A percentile compares a stretch with the other conserved stretches of the same genome.
Evolutionary conservation across 352 stramenopile species (phyloP).

Genomic region (Globisporangium ultimum): DNA sequence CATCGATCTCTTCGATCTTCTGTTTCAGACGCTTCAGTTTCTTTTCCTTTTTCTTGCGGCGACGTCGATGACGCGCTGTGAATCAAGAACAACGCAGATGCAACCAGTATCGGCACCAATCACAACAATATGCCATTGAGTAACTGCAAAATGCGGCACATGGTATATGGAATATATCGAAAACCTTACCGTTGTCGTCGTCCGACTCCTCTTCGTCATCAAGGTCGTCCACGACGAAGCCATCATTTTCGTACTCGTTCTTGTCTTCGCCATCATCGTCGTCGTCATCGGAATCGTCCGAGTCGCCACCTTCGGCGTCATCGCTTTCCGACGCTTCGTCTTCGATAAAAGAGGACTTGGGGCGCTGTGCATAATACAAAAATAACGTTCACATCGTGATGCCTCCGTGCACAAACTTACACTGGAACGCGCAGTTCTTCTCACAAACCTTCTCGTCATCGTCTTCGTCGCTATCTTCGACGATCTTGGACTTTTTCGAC

Average conservation of each 20-base stretch:
- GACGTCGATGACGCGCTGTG: constrained; percentile 58
- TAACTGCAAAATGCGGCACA: too few species aligned
- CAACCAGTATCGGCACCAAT: constrained; percentile 2
- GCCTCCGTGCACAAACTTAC: not conserved
- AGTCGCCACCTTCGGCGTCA: constrained; percentile 53
- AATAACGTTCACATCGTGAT: constrained; percentile 8
- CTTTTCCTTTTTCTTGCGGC: constrained; percentile 84
- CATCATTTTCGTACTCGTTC: constrained; percentile 89
- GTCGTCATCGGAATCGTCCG: constrained; percentile 70
- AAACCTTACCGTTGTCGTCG: constrained; percentile 51
- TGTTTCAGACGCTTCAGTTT: constrained; percentile 86
- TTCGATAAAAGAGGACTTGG: constrained; percentile 86
- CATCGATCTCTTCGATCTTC: constrained; percentile 85
- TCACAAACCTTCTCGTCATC: constrained; percentile 50
- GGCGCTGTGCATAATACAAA: constrained; percentile 31
- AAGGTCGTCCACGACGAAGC: constrained; percentile 83
- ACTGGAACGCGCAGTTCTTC: not conserved
- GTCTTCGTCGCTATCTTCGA: constrained; percentile 58
- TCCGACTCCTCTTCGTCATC: constrained; percentile 79
- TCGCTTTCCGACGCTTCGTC: constrained; percentile 88
- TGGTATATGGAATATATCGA: too few species aligned
- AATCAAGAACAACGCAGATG: not conserved
- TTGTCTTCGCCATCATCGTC: constrained; percentile 85
- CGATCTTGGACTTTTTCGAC: constrained; percentile 61
- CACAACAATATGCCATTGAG: constrained; percentile 4